Evolutionary conservation across 202 grass and related monocot species (phyloP).

Genomic region (Zoysia matrella): DNA sequence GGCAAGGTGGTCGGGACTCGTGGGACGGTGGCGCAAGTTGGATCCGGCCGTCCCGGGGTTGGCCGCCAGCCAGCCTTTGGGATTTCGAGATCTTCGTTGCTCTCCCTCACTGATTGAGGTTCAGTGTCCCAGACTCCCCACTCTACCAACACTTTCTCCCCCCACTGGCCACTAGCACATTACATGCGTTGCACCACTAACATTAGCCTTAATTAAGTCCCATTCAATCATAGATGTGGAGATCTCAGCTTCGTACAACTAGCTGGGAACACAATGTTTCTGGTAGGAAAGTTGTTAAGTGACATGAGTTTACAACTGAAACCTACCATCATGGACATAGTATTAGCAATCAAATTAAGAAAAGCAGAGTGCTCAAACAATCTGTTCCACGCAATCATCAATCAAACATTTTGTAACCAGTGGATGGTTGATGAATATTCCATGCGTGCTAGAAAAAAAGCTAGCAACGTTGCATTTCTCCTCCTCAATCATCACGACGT

Average conservation of each 20-base stretch:
- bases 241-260: background rate
- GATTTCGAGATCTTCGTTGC: slow-evolving; percentile 17
- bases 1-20: background rate
- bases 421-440: slow-evolving; percentile 24
- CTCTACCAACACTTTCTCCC: background rate
- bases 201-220: background rate
- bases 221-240: background rate
- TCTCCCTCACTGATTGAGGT: background rate
- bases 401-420: background rate
- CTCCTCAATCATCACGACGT: background rate
- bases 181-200: background rate
- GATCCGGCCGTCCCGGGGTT: slow-evolving; percentile 31
- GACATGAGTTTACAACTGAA: background rate
- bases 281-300: background rate
- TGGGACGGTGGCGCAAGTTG: slow-evolving; percentile 62
- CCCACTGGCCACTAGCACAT: background rate
- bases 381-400: background rate
- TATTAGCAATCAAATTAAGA: background rate
- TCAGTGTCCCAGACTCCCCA: slow-evolving; percentile 19
- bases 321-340: background rate
- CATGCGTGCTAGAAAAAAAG: slow-evolving; percentile 23
- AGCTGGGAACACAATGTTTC: background rate
- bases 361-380: background rate
- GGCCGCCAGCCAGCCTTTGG: slow-evolving; percentile 12
- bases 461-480: background rate